A percentile compares a stretch with the other conserved stretches of the same genome.
phyloP scores from a whole-genome alignment of 2,329 filamentous ascomycete genomes.

The Aspergillus sp. region DNA sequence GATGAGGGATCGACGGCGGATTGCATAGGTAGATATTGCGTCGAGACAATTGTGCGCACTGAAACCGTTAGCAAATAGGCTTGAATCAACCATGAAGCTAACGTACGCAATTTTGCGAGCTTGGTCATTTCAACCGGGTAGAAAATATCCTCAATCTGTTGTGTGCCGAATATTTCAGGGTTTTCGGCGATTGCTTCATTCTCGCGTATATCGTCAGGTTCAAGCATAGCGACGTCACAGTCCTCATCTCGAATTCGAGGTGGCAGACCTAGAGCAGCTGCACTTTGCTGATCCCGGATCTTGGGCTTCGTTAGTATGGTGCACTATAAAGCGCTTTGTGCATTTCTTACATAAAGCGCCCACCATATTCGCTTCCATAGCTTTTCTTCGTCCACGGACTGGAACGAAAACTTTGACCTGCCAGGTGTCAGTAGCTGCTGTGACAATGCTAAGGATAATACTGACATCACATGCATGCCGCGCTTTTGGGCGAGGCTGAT shows the following conservation, averaged over 20 bases:
- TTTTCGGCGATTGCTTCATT: slow-evolving; percentile 23
- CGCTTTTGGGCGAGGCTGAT: slow-evolving; percentile 52
- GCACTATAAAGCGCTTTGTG: neutral
- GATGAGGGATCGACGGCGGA: slow-evolving; percentile 20
- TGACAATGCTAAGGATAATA: neutral
- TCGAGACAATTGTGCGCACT: slow-evolving; percentile 30
- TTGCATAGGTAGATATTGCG: slow-evolving; percentile 31
- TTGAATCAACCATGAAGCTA: too few relatives aligned
- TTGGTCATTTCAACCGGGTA: slow-evolving; percentile 40
- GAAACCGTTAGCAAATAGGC: neutral
- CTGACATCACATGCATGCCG: slow-evolving; percentile 36
- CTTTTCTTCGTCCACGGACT: slow-evolving; percentile 29
- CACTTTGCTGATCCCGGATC: slow-evolving; percentile 49
- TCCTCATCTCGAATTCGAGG: slow-evolving; percentile 50
- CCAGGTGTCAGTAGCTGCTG: neutral
- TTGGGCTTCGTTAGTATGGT: slow-evolving; percentile 7
- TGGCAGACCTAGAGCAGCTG: slow-evolving; percentile 45
- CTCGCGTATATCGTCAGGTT: slow-evolving; percentile 36
- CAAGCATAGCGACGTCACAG: slow-evolving; percentile 44
- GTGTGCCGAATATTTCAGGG: slow-evolving; percentile 27
- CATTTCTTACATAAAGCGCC: slow-evolving; percentile 46
- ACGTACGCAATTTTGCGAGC: slow-evolving; percentile 35
- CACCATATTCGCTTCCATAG: slow-evolving; percentile 53
- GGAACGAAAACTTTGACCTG: slow-evolving; percentile 31
- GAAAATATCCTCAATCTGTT: slow-evolving; percentile 30